Evolutionary conservation across 345 rosid genomes (phyloP).

Genomic region (Balakata baccata): DNA sequence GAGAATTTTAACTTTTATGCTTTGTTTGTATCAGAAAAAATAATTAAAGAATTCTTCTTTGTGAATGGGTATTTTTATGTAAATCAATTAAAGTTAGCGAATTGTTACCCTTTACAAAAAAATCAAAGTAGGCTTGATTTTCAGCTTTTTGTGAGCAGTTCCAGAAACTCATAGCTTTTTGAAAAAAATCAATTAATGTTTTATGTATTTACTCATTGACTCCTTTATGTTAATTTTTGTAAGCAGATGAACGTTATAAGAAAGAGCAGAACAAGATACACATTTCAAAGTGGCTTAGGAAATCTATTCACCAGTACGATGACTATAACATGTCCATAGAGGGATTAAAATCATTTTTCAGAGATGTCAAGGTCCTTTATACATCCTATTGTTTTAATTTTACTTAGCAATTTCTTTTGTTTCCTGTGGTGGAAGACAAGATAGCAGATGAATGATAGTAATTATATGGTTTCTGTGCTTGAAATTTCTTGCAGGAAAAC

Average conservation of each 20-base stretch:
- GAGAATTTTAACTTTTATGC: not conserved
- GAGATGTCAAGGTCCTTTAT: conserved; percentile 62
- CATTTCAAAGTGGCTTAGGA: conserved; percentile 94
- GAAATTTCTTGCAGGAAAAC: conserved; percentile 47
- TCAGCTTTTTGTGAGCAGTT: not conserved
- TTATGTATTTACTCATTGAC: not conserved
- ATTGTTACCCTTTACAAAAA: not conserved
- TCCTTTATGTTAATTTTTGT: conserved; percentile 8
- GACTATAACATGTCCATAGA: conserved; percentile 59
- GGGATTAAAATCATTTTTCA: conserved; percentile 64
- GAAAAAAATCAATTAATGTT: not conserved
- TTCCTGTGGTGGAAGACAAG: not conserved
- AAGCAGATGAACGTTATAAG: conserved; percentile 75
- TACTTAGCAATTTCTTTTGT: not conserved
- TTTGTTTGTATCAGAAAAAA: not conserved
- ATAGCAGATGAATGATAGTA: conserved; percentile 11
- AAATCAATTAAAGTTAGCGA: not conserved
- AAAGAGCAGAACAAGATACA: conserved; percentile 64
- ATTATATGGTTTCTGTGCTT: conserved; percentile 21
- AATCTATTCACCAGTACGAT: conserved; percentile 58
- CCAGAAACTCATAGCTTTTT: not conserved
- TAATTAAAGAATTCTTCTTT: not conserved
- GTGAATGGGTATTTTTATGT: not conserved
- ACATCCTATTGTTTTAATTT: conserved; percentile 2
- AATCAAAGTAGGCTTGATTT: not conserved